A percentile compares a stretch with the other conserved stretches of the same genome.
phyloP scores from a whole-genome alignment of 1,284 basidiomycete genomes.

The Puccinia brachypodii region DNA sequence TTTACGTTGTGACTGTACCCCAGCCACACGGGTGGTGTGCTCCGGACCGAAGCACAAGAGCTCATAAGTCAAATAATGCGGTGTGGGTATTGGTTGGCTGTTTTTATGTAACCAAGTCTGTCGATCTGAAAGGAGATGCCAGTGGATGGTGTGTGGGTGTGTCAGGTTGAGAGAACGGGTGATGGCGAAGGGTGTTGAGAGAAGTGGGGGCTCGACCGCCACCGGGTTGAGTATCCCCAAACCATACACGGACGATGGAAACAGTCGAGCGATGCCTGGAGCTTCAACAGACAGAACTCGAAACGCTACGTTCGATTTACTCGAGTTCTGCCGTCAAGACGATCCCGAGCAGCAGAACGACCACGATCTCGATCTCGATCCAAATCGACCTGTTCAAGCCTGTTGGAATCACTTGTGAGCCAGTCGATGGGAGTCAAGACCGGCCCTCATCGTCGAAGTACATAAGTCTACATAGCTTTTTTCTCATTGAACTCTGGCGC shows the following conservation, averaged over 20 bases:
- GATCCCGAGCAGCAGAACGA: not conserved
- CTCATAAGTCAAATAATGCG: too few relatives aligned
- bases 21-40: too few relatives aligned
- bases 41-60: too few relatives aligned
- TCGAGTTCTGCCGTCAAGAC: not conserved
- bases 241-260: not conserved
- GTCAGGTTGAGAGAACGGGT: too few relatives aligned
- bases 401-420: not conserved
- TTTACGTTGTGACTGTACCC: too few relatives aligned
- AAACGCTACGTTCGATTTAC: not conserved
- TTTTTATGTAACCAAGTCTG: too few relatives aligned
- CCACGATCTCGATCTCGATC: not conserved
- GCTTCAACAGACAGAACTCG: not conserved
- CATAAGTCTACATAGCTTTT: not conserved
- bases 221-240: too few relatives aligned
- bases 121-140: too few relatives aligned
- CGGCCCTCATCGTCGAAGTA: not conserved
- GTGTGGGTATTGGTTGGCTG: too few relatives aligned
- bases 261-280: not conserved
- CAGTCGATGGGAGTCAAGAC: not conserved
- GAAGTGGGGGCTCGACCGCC: too few relatives aligned
- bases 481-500: not conserved
- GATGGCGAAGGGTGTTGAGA: too few relatives aligned
- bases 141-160: too few relatives aligned
- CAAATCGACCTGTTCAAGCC: conserved; percentile 12